These are phyloP conservation scores for Aureobasidium vineae DNA, from an alignment of 2,329 filamentous ascomycete species.

Conservation along the genomic window DNA sequence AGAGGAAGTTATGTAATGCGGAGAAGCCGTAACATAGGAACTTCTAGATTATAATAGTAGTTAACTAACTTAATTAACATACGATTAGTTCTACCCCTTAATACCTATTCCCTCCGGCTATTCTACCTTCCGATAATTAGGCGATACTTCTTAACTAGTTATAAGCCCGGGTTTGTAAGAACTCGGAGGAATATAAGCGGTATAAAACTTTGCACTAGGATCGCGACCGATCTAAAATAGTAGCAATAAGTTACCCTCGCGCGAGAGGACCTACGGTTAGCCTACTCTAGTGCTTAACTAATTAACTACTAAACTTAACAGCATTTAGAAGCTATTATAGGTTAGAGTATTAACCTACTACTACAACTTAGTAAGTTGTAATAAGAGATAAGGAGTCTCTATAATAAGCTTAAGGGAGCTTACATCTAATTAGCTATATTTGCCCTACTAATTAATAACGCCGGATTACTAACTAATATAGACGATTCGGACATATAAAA, in stretches of 20 bases:
- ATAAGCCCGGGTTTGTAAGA: background rate
- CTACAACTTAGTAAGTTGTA: background rate
- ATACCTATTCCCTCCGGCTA: background rate
- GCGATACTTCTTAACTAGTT: slow-evolving; percentile 2
- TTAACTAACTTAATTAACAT: slow-evolving; percentile 15
- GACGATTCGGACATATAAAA: too few relatives aligned
- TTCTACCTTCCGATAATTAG: background rate
- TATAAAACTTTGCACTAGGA: background rate
- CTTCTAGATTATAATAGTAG: slow-evolving; percentile 18
- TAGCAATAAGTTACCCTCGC: background rate
- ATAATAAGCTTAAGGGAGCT: too few relatives aligned
- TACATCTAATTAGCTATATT: too few relatives aligned
- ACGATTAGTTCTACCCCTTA: slow-evolving; percentile 11
- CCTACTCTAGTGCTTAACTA: background rate
- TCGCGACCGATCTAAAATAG: background rate
- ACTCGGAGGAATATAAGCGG: background rate
- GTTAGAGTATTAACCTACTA: background rate
- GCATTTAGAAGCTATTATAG: background rate
- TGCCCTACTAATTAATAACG: too few relatives aligned
- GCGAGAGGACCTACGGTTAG: background rate
- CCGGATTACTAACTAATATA: too few relatives aligned
- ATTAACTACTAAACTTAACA: background rate
- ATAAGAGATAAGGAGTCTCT: too few relatives aligned
- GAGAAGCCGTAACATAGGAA: slow-evolving; percentile 1
- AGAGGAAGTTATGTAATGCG: slow-evolving; percentile 8